Evolutionary conservation across 495 filamentous ascomycete species (phyloP).

Genomic region (Penicillium odoratum): DNA sequence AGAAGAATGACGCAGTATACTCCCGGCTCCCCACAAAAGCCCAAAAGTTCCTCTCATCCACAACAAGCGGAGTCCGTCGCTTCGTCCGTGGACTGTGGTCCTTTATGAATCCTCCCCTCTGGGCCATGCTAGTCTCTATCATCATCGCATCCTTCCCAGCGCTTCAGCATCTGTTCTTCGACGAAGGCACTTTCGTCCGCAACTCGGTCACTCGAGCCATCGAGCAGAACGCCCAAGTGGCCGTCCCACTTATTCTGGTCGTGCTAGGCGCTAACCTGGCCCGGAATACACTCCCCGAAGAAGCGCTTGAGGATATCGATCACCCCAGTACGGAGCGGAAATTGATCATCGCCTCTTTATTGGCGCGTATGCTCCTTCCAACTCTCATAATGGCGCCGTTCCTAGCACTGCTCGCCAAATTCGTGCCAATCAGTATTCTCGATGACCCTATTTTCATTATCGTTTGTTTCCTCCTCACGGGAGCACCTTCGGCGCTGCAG

Average conservation of each 20-base stretch:
- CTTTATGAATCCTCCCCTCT: conserved; percentile 98
- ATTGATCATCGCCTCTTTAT: conserved; percentile 79
- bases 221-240: conserved; percentile 80
- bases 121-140: conserved; percentile 91
- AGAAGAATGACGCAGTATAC: conserved; percentile 31
- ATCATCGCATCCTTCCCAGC: conserved; percentile 86
- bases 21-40: conserved; percentile 56
- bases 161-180: conserved; percentile 84
- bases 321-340: conserved; percentile 69
- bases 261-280: conserved; percentile 93
- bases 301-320: conserved; percentile 54
- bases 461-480: conserved; percentile 93
- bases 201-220: conserved; percentile 92
- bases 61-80: conserved; percentile 41
- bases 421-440: conserved; percentile 86
- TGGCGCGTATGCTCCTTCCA: conserved; percentile 90
- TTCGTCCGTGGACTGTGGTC: conserved; percentile 73
- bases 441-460: conserved; percentile 98
- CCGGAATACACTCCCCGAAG: conserved; percentile 63
- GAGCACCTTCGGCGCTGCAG: conserved; percentile 91
- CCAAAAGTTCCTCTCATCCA: conserved; percentile 51
- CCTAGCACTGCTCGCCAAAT: conserved; percentile 87
- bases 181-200: conserved; percentile 83
- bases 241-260: conserved; percentile 94
- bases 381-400: conserved; percentile 93